Conservation (phyloP, 192 early-diverging fungal genomes). For the Gonapodya sp. region DNA sequence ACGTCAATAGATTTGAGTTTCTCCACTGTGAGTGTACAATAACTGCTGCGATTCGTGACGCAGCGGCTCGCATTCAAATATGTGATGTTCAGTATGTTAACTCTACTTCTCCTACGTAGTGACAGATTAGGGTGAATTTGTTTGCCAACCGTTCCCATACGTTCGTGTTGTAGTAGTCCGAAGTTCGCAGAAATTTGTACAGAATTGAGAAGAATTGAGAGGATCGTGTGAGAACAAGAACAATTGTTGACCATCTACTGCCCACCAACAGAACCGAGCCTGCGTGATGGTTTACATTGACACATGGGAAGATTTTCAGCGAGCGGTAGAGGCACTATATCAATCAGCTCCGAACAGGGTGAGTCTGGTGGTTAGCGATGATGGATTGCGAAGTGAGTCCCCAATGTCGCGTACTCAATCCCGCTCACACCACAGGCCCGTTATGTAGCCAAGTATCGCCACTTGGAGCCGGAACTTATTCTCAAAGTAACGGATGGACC, state of each 20-base stretch:
- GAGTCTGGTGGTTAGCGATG: slow-evolving; percentile 11
- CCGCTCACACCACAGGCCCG: slow-evolving; percentile 37
- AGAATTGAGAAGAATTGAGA: neutral
- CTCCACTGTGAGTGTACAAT: no score
- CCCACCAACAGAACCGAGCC: neutral
- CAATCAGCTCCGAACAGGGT: slow-evolving; percentile 45
- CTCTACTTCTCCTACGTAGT: no score
- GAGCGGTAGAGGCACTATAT: slow-evolving; percentile 64
- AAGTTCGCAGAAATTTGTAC: neutral
- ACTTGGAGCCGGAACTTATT: slow-evolving; percentile 55
- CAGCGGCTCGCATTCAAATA: no score
- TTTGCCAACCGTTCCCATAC: no score
- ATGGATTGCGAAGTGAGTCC: neutral
- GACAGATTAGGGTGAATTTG: no score
- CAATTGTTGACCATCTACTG: neutral
- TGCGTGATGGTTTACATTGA: slow-evolving; percentile 56
- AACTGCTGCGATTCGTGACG: no score
- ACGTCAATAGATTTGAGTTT: no score
- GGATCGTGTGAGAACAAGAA: neutral
- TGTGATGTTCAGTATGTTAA: no score
- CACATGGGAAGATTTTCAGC: slow-evolving; percentile 66
- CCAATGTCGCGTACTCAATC: neutral
- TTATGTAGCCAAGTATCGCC: slow-evolving; percentile 56
- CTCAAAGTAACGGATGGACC: slow-evolving; percentile 67
- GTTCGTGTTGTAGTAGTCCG: neutral